Evolutionary conservation across 2,329 filamentous ascomycete genomes (phyloP).

Genomic region (Nannizziopsis barbatae): DNA sequence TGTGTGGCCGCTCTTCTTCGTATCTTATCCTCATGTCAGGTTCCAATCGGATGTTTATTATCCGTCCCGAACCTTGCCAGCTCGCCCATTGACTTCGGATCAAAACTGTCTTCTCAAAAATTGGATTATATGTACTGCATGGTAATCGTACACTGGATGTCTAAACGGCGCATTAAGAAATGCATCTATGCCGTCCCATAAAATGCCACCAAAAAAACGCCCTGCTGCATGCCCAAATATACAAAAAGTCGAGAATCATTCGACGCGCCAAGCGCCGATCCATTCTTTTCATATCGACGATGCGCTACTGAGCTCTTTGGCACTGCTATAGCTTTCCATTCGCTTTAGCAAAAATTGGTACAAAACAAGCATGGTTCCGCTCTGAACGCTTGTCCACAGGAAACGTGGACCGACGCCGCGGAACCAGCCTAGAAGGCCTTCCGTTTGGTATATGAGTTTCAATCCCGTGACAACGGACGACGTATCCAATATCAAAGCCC

Average conservation of each 20-base stretch:
- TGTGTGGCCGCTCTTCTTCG: too few species aligned
- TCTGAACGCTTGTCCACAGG: conserved; percentile 97
- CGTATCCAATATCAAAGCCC: conserved; percentile 70
- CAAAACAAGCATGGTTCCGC: conserved; percentile 88
- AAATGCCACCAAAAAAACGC: conserved; percentile 7
- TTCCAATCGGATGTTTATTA: too few species aligned
- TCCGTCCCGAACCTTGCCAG: too few species aligned
- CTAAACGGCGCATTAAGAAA: conserved; percentile 5
- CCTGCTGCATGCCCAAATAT: conserved; percentile 4
- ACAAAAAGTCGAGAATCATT: conserved; percentile 3
- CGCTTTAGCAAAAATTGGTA: conserved; percentile 79
- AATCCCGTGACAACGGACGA: conserved; percentile 79
- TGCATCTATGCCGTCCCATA: conserved; percentile 2
- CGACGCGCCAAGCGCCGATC: not conserved
- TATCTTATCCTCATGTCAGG: too few species aligned
- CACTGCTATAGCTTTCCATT: conserved; percentile 49
- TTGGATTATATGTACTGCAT: not conserved
- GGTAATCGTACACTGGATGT: conserved; percentile 8
- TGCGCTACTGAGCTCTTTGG: conserved; percentile 18
- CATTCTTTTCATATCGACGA: conserved; percentile 7
- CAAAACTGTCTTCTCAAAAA: too few species aligned
- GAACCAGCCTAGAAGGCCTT: conserved; percentile 85
- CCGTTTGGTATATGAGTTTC: conserved; percentile 75
- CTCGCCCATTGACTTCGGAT: too few species aligned
- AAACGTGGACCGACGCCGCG: conserved; percentile 83